Base-by-base conservation (phyloP, 2,329 filamentous ascomycete species). In the Arthrobotrys conoides region DNA sequence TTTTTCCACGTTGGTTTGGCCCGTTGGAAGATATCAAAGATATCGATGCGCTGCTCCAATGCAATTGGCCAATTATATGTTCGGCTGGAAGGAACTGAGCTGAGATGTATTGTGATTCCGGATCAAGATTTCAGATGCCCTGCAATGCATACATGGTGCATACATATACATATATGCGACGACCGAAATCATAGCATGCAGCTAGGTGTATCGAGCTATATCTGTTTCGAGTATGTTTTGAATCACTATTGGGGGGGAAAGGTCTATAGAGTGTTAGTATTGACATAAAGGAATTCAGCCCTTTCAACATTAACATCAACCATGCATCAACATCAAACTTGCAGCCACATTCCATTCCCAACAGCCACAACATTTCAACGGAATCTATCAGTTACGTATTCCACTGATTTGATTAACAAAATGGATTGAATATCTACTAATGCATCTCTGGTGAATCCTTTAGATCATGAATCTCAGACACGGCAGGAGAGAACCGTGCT, bases 391-490 rank as follows among this genome's bases (percentile, higher is more conserved):
- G 14, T 18, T 55, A 33, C 51, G 27, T 33, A 10, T 5, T 14
- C 1, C 16, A 41, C 3, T 41, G 12, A 41, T 5, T n/a, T n/a
- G 16, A n/a, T 16, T n/a, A 41, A 41, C 5, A 4, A 41, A n/a
- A 41, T 41, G 16, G 3, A 2, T n/a, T 12, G 12, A n/a, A 16
- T 41, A n/a, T 12, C 9, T 1, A 41, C 12, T 5, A 12, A 41
- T n/a, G 38, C 14, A 41, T 41, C 14, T 53, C 5, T 30, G 24
- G 48, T 30, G 22, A 14, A 10, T 24, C 20, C 48, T 27, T 24
- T 30, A n/a, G 14, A 53, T 53, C 48, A 24, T 53, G 46, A 30
- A 53, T 53, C 48, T 53, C 48, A 53, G 48, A 53, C 48, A 53
- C 38, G 48, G 48, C 20, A 14, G 48, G 48, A n/a, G 22, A 53